Evolutionary conservation across 2,329 filamentous ascomycete species (phyloP).

Genomic region (Colletotrichum noveboracense): DNA sequence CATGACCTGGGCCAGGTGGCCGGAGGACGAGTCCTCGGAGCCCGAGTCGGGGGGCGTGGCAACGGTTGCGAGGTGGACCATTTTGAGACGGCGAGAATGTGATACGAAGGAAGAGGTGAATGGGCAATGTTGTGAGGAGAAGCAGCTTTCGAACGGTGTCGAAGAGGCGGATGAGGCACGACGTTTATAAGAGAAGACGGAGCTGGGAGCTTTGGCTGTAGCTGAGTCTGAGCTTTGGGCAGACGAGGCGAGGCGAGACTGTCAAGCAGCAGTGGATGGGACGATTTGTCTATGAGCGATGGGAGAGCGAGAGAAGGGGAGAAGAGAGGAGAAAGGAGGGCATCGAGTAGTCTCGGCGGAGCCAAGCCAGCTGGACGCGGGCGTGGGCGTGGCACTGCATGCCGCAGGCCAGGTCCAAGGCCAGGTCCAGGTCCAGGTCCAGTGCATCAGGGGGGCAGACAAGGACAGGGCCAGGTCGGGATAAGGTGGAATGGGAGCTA

Average conservation of each 20-base stretch:
- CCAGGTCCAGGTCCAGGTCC: not conserved
- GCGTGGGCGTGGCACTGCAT: not conserved
- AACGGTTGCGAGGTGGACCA: conserved; percentile 19
- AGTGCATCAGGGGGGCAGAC: not conserved
- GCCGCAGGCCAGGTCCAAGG: not conserved
- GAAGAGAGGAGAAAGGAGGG: not conserved
- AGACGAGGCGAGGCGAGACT: not conserved
- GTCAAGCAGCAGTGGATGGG: not conserved
- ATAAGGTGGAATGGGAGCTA: not conserved
- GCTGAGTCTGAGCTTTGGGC: not conserved
- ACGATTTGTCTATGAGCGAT: not conserved
- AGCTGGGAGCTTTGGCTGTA: not conserved
- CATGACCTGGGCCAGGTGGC: conserved; percentile 6
- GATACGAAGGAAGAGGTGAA: not conserved
- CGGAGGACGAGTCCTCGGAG: conserved; percentile 2
- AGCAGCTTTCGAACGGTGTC: not conserved
- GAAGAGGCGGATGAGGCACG: not conserved
- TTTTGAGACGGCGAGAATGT: not conserved
- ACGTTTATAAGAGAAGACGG: not conserved
- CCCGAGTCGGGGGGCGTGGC: conserved; percentile 11
- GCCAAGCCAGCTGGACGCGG: not conserved
- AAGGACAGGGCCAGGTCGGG: not conserved
- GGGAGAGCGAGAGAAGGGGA: not conserved
- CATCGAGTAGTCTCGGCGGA: not conserved
- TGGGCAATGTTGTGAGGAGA: not conserved